Evolutionary conservation across 2,329 filamentous ascomycete species (phyloP).

Genomic region (Epichloe sp.): DNA sequence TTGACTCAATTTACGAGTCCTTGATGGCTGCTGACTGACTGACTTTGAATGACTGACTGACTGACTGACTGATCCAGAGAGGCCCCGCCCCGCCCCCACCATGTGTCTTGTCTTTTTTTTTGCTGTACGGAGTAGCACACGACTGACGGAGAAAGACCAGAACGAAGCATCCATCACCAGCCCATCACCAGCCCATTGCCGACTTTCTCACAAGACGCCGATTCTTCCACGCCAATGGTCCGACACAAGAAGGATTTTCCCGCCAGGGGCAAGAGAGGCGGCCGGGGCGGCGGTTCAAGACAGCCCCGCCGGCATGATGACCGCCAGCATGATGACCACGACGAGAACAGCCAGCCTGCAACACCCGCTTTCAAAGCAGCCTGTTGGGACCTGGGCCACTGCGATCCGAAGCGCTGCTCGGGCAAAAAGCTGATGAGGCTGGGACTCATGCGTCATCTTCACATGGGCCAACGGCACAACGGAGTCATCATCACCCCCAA

Average conservation of each 20-base stretch:
- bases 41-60: too few species aligned
- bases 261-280: constrained; percentile 61
- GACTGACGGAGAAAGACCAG: too few species aligned
- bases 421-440: constrained; percentile 89
- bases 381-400: constrained; percentile 96
- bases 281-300: constrained; percentile 19
- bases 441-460: constrained; percentile 84
- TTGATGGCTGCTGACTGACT: constrained; percentile 1
- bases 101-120: not conserved
- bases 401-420: constrained; percentile 91
- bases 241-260: constrained; percentile 85
- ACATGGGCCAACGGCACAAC: constrained; percentile 80
- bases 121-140: too few species aligned
- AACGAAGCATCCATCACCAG: too few species aligned
- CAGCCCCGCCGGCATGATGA: constrained; percentile 35
- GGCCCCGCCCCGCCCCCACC: not conserved
- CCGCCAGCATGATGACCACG: constrained; percentile 31
- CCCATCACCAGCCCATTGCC: too few species aligned
- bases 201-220: too few species aligned
- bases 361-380: constrained; percentile 70
- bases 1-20: not conserved
- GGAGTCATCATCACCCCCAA: constrained; percentile 94
- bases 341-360: constrained; percentile 11
- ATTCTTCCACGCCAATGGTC: constrained; percentile 72
- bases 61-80: too few species aligned